Evolutionary conservation across 345 rosid genomes (phyloP).

Genomic region (Aurinia saxatilis): DNA sequence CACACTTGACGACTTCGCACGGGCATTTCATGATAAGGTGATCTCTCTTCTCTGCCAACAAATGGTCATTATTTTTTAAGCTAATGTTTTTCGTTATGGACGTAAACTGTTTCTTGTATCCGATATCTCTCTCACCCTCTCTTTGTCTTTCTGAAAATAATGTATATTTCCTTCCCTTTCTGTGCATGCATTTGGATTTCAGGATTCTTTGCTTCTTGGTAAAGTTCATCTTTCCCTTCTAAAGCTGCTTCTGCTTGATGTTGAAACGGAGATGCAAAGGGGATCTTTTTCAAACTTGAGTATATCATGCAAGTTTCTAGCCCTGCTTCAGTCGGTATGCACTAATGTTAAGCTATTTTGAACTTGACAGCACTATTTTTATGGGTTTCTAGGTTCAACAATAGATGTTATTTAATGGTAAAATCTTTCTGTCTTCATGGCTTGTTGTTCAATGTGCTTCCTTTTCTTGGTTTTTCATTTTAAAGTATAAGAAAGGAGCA

Average conservation of each 20-base stretch:
- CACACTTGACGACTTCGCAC: constrained; percentile 85
- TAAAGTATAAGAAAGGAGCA: not conserved
- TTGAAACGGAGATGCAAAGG: constrained; percentile 53
- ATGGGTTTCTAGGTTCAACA: not conserved
- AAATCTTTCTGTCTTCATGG: not conserved
- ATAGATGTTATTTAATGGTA: not conserved
- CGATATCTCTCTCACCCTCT: not conserved
- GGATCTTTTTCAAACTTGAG: constrained; percentile 43
- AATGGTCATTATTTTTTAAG: not conserved
- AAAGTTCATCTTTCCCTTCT: constrained; percentile 80
- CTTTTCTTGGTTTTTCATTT: not conserved
- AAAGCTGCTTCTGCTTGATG: constrained; percentile 71
- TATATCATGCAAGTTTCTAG: constrained; percentile 90
- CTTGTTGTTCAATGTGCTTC: not conserved
- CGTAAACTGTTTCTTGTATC: not conserved
- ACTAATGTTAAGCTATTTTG: not conserved
- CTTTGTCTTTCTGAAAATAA: not conserved
- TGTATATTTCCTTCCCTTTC: not conserved
- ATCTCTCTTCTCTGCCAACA: constrained; percentile 3
- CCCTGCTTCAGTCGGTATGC: constrained; percentile 87
- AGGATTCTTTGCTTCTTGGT: constrained; percentile 93
- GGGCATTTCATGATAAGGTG: constrained; percentile 95
- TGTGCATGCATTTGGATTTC: constrained; percentile 15
- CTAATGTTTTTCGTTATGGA: not conserved
- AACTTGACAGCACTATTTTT: not conserved